A percentile compares a stretch with the other conserved stretches of the same genome.
phyloP scores from a whole-genome alignment of 2,329 filamentous ascomycete species.

The Zalaria obscura region DNA sequence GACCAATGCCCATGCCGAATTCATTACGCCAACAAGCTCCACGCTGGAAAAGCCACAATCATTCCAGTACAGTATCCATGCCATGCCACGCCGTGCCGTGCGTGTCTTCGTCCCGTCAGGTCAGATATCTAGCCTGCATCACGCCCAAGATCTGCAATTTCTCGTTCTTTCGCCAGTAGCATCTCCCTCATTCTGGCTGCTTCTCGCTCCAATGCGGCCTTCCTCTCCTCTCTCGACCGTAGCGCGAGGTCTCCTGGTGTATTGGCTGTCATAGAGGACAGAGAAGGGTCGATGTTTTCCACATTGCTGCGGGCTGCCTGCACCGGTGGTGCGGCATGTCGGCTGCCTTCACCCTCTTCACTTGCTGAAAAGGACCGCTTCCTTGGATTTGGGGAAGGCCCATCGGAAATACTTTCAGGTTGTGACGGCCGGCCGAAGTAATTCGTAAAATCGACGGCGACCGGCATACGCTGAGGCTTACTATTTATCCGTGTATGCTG shows the following conservation, averaged over 20 bases:
- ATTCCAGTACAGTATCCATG: too few relatives aligned
- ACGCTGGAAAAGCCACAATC: too few relatives aligned
- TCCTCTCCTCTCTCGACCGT: conserved; percentile 39
- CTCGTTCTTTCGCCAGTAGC: conserved; percentile 58
- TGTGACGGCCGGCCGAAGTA: conserved; percentile 1
- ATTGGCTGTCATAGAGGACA: conserved; percentile 24
- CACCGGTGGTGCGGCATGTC: background rate
- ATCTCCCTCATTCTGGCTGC: conserved; percentile 63
- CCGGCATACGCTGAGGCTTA: conserved; percentile 5
- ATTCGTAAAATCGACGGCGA: conserved; percentile 20
- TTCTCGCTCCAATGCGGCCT: conserved; percentile 51
- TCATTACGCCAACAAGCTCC: too few relatives aligned
- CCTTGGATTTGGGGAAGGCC: conserved; percentile 19
- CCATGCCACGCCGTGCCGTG: too few relatives aligned
- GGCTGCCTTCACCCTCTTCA: conserved; percentile 17
- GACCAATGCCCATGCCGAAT: too few relatives aligned
- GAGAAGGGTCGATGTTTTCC: conserved; percentile 18
- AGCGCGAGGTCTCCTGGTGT: conserved; percentile 16
- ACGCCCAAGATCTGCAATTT: conserved; percentile 37
- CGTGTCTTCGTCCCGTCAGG: too few relatives aligned
- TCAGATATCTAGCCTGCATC: background rate
- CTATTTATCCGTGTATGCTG: conserved; percentile 1
- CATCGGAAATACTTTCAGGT: conserved; percentile 8
- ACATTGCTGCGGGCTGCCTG: conserved; percentile 6
- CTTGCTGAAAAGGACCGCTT: conserved; percentile 57